Percentiles rank a stretch among this genome's conserved stretches.
Evolutionary conservation across 2,329 filamentous ascomycete genomes (phyloP).

Genomic region (Zasmidium angulare): DNA sequence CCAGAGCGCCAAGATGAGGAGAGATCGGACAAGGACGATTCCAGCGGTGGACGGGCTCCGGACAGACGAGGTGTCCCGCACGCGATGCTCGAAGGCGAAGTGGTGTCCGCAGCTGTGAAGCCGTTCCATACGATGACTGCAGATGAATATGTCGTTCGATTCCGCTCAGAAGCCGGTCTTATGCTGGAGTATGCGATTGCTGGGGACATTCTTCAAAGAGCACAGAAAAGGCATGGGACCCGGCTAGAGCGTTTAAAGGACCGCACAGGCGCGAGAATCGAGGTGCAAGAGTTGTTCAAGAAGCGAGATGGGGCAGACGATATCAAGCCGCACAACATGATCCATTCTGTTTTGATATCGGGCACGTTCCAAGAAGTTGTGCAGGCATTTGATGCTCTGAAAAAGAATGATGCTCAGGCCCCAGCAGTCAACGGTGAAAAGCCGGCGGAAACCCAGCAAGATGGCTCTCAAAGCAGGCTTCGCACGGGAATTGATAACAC

Average conservation of each 20-base stretch:
- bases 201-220: not conserved
- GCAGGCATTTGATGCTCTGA: not conserved
- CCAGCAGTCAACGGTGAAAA: too few relatives aligned
- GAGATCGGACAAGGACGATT: not conserved
- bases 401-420: too few relatives aligned
- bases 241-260: slow-evolving; percentile 1
- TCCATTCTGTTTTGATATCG: slow-evolving; percentile 18
- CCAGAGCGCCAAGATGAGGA: not conserved
- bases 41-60: not conserved
- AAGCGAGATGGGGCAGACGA: not conserved
- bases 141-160: slow-evolving; percentile 21
- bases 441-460: too few relatives aligned
- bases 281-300: slow-evolving; percentile 12
- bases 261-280: slow-evolving; percentile 11
- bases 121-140: slow-evolving; percentile 19
- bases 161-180: slow-evolving; percentile 15
- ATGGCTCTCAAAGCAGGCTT: too few relatives aligned
- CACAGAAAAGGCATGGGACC: slow-evolving; percentile 6
- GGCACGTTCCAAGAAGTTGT: slow-evolving; percentile 17
- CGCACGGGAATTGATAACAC: too few relatives aligned
- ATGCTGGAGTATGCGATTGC: slow-evolving; percentile 22
- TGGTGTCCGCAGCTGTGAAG: slow-evolving; percentile 11
- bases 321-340: not conserved
- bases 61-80: not conserved
- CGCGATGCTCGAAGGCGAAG: slow-evolving; percentile 1